Conservation (phyloP, 2,329 filamentous ascomycete genomes). For the Cercospora nicotianae region DNA sequence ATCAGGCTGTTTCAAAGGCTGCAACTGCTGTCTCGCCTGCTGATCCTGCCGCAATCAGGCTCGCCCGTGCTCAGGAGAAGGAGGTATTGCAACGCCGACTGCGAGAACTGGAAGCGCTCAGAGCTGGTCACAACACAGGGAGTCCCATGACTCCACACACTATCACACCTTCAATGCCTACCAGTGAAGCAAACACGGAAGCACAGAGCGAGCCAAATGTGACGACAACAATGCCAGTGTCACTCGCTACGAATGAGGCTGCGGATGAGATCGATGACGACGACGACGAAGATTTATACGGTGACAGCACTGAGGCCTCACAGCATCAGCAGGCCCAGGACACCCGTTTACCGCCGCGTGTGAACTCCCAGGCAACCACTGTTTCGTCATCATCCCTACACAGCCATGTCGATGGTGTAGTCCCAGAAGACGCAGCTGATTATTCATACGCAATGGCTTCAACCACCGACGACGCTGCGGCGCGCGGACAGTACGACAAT, state of each 20-base stretch:
- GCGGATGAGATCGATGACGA: slow-evolving; percentile 19
- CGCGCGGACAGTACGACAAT: neutral
- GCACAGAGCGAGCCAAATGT: neutral
- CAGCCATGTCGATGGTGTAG: neutral
- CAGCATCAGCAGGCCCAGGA: neutral
- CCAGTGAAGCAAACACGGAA: neutral
- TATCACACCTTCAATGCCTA: neutral
- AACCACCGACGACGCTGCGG: neutral
- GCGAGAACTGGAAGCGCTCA: slow-evolving; percentile 15
- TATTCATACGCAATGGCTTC: neutral
- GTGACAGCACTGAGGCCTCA: neutral
- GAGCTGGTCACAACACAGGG: slow-evolving; percentile 8
- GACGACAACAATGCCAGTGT: neutral
- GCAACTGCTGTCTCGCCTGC: neutral
- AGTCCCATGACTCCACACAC: neutral
- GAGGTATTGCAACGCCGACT: slow-evolving; percentile 15
- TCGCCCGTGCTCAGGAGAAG: slow-evolving; percentile 19
- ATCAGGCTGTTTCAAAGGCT: neutral
- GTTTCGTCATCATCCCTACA: neutral
- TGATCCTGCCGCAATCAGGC: neutral
- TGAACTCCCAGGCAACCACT: slow-evolving; percentile 10
- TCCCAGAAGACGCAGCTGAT: slow-evolving; percentile 10
- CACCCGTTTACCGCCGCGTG: neutral
- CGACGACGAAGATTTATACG: slow-evolving; percentile 22
- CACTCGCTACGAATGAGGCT: neutral